Conservation (phyloP, 495 filamentous ascomycete genomes). For the Amniculicola lignicola region DNA sequence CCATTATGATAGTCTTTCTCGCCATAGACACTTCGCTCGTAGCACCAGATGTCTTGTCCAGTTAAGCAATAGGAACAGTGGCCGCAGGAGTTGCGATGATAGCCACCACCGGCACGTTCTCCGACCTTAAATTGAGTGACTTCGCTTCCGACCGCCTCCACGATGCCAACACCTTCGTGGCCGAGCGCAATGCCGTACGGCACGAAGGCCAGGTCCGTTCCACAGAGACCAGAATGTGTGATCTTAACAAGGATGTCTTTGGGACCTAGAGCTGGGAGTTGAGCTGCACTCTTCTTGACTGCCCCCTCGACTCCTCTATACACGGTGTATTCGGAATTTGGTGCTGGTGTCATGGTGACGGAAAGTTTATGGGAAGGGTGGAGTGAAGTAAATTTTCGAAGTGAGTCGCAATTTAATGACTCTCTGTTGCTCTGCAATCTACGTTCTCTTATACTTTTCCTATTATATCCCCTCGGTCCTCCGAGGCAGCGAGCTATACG, state of each 20-base stretch:
- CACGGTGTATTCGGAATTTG: slow-evolving; percentile 7
- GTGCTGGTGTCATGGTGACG: background rate
- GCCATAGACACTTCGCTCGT: slow-evolving; percentile 18
- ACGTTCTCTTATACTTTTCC: too few species aligned
- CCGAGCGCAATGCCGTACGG: slow-evolving; percentile 46
- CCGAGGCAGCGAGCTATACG: too few species aligned
- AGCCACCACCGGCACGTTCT: slow-evolving; percentile 46
- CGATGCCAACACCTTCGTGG: slow-evolving; percentile 54
- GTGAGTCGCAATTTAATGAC: too few species aligned
- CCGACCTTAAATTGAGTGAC: slow-evolving; percentile 46
- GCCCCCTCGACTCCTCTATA: slow-evolving; percentile 19
- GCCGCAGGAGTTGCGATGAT: slow-evolving; percentile 38
- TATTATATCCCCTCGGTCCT: too few species aligned
- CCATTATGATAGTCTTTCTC: slow-evolving; percentile 29
- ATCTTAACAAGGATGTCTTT: slow-evolving; percentile 30
- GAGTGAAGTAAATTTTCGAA: too few species aligned
- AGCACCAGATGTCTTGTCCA: slow-evolving; percentile 30
- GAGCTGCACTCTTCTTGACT: slow-evolving; percentile 5
- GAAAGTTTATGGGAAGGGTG: too few species aligned
- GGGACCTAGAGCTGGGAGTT: slow-evolving; percentile 18
- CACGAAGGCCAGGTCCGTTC: slow-evolving; percentile 17
- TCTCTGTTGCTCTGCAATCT: too few species aligned
- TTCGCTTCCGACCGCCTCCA: slow-evolving; percentile 46
- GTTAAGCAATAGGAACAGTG: slow-evolving; percentile 31
- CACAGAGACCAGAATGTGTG: slow-evolving; percentile 29